Percentiles rank a stretch among this genome's conserved stretches.
These are phyloP conservation scores for Trichophaea hybrida DNA, from an alignment of 2,329 filamentous ascomycete species.

Conservation along the genomic window DNA sequence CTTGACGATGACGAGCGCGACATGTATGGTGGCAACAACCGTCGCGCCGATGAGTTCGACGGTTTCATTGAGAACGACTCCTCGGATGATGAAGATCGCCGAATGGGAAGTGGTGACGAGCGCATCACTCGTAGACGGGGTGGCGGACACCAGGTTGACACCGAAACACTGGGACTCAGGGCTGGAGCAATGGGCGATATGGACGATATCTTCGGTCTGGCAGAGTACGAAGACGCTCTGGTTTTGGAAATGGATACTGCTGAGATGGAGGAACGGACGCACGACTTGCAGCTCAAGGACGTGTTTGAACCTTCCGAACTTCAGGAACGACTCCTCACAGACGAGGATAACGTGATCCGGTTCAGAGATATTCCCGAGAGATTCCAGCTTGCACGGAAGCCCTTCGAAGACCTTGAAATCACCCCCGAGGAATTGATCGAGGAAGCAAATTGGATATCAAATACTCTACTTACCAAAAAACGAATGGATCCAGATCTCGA, in stretches of 20 bases:
- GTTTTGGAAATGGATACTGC: constrained; percentile 46
- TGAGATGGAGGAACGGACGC: constrained; percentile 61
- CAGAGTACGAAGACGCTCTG: constrained; percentile 89
- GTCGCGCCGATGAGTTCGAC: constrained; percentile 60
- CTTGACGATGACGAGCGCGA: constrained; percentile 29
- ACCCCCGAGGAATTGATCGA: constrained; percentile 37
- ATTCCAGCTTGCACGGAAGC: constrained; percentile 79
- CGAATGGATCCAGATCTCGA: constrained; percentile 56
- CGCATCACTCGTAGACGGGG: constrained; percentile 53
- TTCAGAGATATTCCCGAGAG: constrained; percentile 82
- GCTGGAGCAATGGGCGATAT: constrained; percentile 91
- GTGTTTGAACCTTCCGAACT: constrained; percentile 96
- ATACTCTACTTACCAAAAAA: constrained; percentile 80
- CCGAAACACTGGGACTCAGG: constrained; percentile 68
- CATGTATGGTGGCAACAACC: constrained; percentile 14
- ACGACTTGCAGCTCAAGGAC: constrained; percentile 83
- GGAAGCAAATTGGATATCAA: constrained; percentile 71
- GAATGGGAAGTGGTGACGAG: constrained; percentile 64
- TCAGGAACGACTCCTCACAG: constrained; percentile 84
- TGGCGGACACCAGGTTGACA: constrained; percentile 12
- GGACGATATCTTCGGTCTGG: constrained; percentile 87
- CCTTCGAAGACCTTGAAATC: constrained; percentile 69
- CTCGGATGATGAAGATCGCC: constrained; percentile 60
- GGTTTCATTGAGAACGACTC: constrained; percentile 97
- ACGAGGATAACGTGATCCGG: constrained; percentile 85